Conservation (phyloP, 2,329 filamentous ascomycete species). For the Cladophialophora yegresii region DNA sequence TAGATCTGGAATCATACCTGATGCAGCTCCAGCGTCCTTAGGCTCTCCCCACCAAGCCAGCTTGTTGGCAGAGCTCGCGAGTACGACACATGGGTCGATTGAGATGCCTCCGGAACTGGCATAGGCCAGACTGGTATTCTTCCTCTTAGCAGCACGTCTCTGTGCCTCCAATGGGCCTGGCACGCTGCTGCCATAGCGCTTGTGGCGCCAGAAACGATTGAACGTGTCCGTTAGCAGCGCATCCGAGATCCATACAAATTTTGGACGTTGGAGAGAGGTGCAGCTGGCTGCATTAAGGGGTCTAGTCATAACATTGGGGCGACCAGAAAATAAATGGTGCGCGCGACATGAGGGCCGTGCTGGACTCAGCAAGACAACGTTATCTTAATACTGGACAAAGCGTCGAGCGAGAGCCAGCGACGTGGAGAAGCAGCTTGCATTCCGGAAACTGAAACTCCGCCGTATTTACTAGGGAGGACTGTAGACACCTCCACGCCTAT, state of each 20-base stretch:
- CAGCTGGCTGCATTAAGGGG: conserved; percentile 28
- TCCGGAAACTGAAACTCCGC: neutral
- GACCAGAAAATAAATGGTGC: neutral
- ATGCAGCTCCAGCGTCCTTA: neutral
- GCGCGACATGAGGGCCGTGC: neutral
- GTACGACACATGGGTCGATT: conserved; percentile 46
- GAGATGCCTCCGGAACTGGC: conserved; percentile 37
- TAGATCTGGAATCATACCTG: conserved; percentile 4
- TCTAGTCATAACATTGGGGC: conserved; percentile 35
- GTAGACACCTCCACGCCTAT: neutral
- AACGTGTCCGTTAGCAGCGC: conserved; percentile 52
- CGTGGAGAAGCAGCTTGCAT: neutral
- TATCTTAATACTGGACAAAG: neutral
- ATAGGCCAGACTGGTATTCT: conserved; percentile 54
- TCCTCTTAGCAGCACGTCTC: conserved; percentile 57
- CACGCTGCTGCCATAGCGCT: conserved; percentile 61
- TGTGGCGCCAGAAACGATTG: conserved; percentile 49
- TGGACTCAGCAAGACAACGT: neutral
- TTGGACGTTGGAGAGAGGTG: conserved; percentile 23
- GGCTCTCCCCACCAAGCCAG: conserved; percentile 33
- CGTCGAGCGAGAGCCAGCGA: neutral
- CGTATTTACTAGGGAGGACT: neutral
- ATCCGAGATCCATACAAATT: conserved; percentile 50
- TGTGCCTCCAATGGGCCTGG: conserved; percentile 65
- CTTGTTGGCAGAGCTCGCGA: conserved; percentile 39